Evolutionary conservation across 768 basidiomycete genomes (phyloP), one percentile per base, ranked within the genome.

Genomic region (Russula virescens): DNA sequence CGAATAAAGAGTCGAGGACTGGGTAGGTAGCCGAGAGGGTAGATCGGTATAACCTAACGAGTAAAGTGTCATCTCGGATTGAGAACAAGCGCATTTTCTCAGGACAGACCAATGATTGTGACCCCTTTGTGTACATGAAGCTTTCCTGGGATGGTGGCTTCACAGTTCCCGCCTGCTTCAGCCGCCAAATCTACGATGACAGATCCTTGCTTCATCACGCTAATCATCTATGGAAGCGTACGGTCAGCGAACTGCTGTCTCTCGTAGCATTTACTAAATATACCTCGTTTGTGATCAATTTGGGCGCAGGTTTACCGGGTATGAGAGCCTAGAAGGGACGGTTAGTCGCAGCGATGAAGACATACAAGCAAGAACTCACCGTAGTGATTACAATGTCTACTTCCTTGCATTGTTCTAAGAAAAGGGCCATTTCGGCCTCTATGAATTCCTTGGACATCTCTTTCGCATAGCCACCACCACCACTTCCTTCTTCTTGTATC

Each of bases 141-240:
- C 68, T 92, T 81, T 31, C 92, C 92, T 8, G 92, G 91, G 55
- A 80, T 77, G 10, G 92, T 94, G 16, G 84, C 86, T 68, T 85
- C 87, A 68, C 92, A 94, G 65, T 94, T 94, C 16, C 92, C 92
- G n/a, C 92, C 91, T 49, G 90, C 82, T 75, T 94, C 92, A 18
- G 91, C 87, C 43, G 92, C 92, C 62, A 90, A 72, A 72, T 94
- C 92, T 28, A 94, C 91, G 56, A 94, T 83, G 31, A 94, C 85
- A 5, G 92, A 94, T 26, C 92, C 92, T 75, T 89, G 90, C 68
- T 89, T 93, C 92, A 94, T 93, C n/a, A 85, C 88, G 45, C 85
- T 82, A 16, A 94, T 80, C 88, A 94, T 93, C 77, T 80, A 57
- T 10, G 16, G 21, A 16, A 16, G 21, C 5, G 35, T 2, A 38